Percentiles rank a stretch among this genome's conserved stretches.
These are phyloP conservation scores for Glaciozyma antarctica DNA, from an alignment of 768 basidiomycete genomes.

Conservation along the genomic window DNA sequence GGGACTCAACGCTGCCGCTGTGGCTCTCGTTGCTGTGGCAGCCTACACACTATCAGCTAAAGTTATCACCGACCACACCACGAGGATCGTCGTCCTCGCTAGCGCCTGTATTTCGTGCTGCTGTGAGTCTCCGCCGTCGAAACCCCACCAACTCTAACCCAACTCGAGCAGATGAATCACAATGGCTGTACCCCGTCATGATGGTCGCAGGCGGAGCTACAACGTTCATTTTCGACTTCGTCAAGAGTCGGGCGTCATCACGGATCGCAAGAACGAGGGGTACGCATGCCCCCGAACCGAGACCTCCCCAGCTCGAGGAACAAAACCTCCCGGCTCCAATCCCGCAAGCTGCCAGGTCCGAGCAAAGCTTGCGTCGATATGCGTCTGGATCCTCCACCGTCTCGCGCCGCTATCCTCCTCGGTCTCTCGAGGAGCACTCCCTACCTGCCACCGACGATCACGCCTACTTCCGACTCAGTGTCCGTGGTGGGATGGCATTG, in stretches of 20 bases:
- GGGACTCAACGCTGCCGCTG: conserved; percentile 51
- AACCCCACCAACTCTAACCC: no score
- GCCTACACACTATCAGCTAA: conserved; percentile 46
- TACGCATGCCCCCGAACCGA: not conserved
- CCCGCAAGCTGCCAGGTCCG: not conserved
- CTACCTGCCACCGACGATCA: not conserved
- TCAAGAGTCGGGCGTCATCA: no score
- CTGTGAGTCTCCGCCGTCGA: conserved; percentile 24
- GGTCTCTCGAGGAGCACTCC: no score
- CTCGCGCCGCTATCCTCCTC: no score
- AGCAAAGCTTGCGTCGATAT: not conserved
- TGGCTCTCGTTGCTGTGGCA: conserved; percentile 50
- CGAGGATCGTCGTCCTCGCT: conserved; percentile 44
- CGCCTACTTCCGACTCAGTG: not conserved
- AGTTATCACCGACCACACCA: conserved; percentile 46
- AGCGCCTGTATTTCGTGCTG: conserved; percentile 47
- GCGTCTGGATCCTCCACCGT: no score
- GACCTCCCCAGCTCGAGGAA: conserved; percentile 1
- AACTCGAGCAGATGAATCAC: conserved; percentile 39
- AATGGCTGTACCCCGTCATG: conserved; percentile 50
- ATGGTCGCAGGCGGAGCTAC: conserved; percentile 43
- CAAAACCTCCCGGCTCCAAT: conserved; percentile 7
- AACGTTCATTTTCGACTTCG: conserved; percentile 44
- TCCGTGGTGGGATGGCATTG: not conserved
- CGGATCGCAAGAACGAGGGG: no score